A percentile compares a stretch with the other conserved stretches of the same genome.
These are phyloP conservation scores for Elsinoe batatas DNA, from an alignment of 2,329 filamentous ascomycete species.

Conservation along the genomic window DNA sequence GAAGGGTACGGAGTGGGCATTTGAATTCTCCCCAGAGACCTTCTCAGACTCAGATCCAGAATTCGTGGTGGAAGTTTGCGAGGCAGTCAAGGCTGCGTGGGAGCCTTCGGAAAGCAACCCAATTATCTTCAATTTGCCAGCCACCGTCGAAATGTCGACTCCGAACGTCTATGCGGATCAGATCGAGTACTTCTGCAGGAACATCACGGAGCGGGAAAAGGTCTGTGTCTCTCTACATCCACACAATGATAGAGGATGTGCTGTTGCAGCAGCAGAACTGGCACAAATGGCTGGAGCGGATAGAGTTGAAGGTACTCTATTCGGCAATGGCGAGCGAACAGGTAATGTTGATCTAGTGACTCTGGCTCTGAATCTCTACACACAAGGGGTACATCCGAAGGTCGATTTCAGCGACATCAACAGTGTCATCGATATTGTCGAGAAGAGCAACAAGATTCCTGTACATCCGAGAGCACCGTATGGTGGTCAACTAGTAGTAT, in stretches of 20 bases:
- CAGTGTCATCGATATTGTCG: slow-evolving; percentile 76
- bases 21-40: slow-evolving; percentile 75
- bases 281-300: slow-evolving; percentile 95
- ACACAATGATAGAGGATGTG: slow-evolving; percentile 89
- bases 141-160: slow-evolving; percentile 89
- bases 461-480: slow-evolving; percentile 85
- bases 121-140: slow-evolving; percentile 94
- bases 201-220: slow-evolving; percentile 77
- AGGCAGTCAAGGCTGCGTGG: slow-evolving; percentile 92
- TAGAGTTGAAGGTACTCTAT: slow-evolving; percentile 85
- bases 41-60: slow-evolving; percentile 88
- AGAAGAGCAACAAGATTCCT: slow-evolving; percentile 89
- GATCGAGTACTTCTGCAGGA: slow-evolving; percentile 86
- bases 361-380: slow-evolving; percentile 86
- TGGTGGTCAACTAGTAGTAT: slow-evolving; percentile 82
- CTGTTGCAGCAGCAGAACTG: slow-evolving; percentile 79
- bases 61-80: slow-evolving; percentile 72
- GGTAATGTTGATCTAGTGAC: slow-evolving; percentile 95
- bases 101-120: slow-evolving; percentile 66
- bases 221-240: slow-evolving; percentile 83
- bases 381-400: slow-evolving; percentile 73
- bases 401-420: slow-evolving; percentile 89
- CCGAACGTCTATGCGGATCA: slow-evolving; percentile 94
- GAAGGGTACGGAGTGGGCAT: slow-evolving; percentile 58
- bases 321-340: slow-evolving; percentile 90